These are phyloP conservation scores for Arctium minus DNA, from an alignment of 129 eudicot genomes.

Conservation along the genomic window DNA sequence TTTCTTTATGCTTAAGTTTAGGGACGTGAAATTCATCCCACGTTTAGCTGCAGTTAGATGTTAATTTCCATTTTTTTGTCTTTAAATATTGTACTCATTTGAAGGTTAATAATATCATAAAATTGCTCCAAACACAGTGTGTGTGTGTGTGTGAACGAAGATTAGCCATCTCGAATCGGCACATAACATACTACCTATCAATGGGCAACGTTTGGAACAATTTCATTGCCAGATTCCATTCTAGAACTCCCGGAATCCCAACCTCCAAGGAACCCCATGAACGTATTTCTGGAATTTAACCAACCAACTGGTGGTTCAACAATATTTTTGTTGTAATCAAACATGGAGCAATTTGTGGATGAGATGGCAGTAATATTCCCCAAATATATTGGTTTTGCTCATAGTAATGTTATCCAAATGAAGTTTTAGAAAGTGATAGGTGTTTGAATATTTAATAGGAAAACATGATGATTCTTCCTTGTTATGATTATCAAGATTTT, in stretches of 20 bases:
- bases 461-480: conserved; percentile 24
- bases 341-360: conserved; percentile 12
- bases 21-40: too few species aligned
- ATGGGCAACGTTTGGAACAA: background rate
- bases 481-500: conserved; percentile 27
- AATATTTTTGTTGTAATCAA: conserved; percentile 16
- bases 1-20: too few species aligned
- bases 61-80: too few species aligned
- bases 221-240: background rate
- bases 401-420: conserved; percentile 10
- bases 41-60: too few species aligned
- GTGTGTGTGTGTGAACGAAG: too few species aligned
- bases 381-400: conserved; percentile 15
- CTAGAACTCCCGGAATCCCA: conserved; percentile 27
- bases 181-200: background rate
- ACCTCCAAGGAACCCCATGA: conserved; percentile 31
- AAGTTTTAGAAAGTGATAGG: conserved; percentile 19
- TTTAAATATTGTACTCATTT: too few species aligned
- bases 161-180: too few species aligned
- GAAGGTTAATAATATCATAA: too few species aligned
- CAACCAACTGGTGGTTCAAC: conserved; percentile 31
- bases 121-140: too few species aligned
- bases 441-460: conserved; percentile 32
- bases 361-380: conserved; percentile 1
- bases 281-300: conserved; percentile 28